Percentiles rank a stretch among this genome's conserved stretches.
Evolutionary conservation across 1,284 basidiomycete species (phyloP).

Genomic region (Tilletia indica): DNA sequence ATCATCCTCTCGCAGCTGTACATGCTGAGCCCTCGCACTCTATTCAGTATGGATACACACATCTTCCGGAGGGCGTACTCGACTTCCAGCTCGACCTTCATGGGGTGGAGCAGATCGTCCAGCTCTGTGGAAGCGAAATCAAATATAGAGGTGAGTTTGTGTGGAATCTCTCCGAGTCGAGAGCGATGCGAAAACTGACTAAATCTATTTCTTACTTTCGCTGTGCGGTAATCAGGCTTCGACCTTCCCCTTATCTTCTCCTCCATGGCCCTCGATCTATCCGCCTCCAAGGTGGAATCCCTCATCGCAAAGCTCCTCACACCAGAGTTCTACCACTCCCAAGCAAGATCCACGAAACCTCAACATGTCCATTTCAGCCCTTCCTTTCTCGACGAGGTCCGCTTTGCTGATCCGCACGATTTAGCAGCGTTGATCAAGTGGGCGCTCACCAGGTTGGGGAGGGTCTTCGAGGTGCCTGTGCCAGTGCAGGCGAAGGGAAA

Average conservation of each 20-base stretch:
- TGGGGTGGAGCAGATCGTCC: not conserved
- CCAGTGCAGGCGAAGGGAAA: constrained; percentile 30
- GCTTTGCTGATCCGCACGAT: constrained; percentile 49
- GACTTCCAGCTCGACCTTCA: constrained; percentile 11
- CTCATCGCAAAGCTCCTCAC: constrained; percentile 32
- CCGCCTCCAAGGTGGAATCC: constrained; percentile 34
- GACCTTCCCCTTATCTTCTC: constrained; percentile 52
- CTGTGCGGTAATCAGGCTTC: constrained; percentile 32
- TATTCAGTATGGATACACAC: constrained; percentile 11
- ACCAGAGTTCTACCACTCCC: constrained; percentile 20
- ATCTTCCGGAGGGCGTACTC: not conserved
- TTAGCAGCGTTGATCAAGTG: constrained; percentile 54
- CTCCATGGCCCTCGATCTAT: constrained; percentile 52
- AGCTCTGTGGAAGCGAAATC: constrained; percentile 1
- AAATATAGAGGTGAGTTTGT: constrained; percentile 12
- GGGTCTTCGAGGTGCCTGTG: constrained; percentile 45
- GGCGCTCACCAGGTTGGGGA: constrained; percentile 49
- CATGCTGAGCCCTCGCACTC: constrained; percentile 6
- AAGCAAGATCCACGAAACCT: constrained; percentile 17
- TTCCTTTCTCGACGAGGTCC: constrained; percentile 41
- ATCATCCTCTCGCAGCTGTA: not conserved
- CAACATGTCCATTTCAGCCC: not conserved
- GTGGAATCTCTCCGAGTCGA: no score
- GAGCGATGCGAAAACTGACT: no score
- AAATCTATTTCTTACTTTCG: no score